A percentile compares a stretch with the other conserved stretches of the same genome.
These are phyloP conservation scores for Immersiella caudata DNA, from an alignment of 495 filamentous ascomycete species.

Conservation along the genomic window DNA sequence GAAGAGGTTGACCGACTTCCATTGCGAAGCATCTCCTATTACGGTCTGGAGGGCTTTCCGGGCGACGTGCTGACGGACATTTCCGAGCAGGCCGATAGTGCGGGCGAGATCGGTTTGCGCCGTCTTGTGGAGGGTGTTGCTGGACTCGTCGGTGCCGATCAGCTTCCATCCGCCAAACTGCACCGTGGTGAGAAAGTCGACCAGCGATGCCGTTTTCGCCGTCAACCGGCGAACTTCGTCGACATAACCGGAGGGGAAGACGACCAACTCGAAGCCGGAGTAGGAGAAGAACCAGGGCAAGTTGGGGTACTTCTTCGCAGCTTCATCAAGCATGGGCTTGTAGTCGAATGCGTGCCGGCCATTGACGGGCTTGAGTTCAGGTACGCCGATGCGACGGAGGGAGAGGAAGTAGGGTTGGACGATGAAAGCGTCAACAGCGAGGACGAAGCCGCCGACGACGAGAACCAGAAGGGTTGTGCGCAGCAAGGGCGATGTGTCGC, in stretches of 20 bases:
- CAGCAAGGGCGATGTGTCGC: not conserved
- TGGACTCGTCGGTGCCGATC: slow-evolving; percentile 16
- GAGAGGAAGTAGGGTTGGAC: slow-evolving; percentile 17
- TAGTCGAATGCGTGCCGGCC: slow-evolving; percentile 17
- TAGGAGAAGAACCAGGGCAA: slow-evolving; percentile 17
- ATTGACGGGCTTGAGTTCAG: slow-evolving; percentile 1
- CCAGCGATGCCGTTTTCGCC: slow-evolving; percentile 13
- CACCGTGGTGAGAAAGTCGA: slow-evolving; percentile 18
- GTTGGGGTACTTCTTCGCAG: slow-evolving; percentile 15
- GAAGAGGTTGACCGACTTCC: slow-evolving; percentile 8
- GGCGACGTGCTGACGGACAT: not conserved
- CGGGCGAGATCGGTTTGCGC: slow-evolving; percentile 18
- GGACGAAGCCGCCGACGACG: not conserved
- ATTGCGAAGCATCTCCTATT: slow-evolving; percentile 5
- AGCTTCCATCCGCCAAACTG: slow-evolving; percentile 18
- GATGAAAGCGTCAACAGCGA: not conserved
- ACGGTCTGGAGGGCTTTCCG: not conserved
- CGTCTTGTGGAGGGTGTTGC: slow-evolving; percentile 19
- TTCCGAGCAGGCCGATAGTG: slow-evolving; percentile 1
- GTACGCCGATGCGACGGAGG: slow-evolving; percentile 15
- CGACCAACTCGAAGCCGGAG: slow-evolving; percentile 19
- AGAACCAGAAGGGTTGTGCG: not conserved
- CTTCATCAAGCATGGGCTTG: slow-evolving; percentile 17
- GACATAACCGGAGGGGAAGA: slow-evolving; percentile 17
- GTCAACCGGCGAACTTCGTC: slow-evolving; percentile 10